Base-by-base conservation (phyloP, 208 protist species). In the Leishmania gerbilli region DNA sequence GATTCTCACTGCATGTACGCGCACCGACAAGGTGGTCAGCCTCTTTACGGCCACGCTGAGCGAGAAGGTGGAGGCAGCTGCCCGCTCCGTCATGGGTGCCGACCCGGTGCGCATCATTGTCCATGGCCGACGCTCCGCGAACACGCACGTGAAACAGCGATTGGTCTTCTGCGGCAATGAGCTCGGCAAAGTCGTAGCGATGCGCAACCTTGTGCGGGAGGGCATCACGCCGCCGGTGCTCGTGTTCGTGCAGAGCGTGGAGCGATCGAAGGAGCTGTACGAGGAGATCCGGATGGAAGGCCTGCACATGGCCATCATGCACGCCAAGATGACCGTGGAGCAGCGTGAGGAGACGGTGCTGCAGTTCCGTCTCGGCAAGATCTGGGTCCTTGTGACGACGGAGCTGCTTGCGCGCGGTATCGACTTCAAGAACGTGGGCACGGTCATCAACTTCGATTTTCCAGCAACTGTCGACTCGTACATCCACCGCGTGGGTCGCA, bases 361-460 rank as follows among this genome's bases (percentile, higher is more conserved):
- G 74, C 94, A 98, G 72, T 99, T 99, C 79, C 91, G 99, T 49
- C 86, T 94, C 0, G 99, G 98, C 76, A 94, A 98, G 79, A 98
- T 99, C 40, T 99, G 98, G 97, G 85, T 99, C 7, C 91, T 99
- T 60, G 97, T 99, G 76, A 96, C 96, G 64, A 99, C 99, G 24
- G 98, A 99, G 62, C 87, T 99, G 67, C 94, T 99, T 77, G 96
- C 97, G 6, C 94, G 99, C 56, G 99, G 99, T 88, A 99, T 99
- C 75, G 99, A 99, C 87, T 99, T 99, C 83, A 99, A 99, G 77
- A 98, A 98, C 77, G 96, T 99, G 42, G 93, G 93, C 67, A 95
- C 95, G 9, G 99, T 99, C 37, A 99, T 99, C 89, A 99, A 99
- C 91, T 99, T 99, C 86, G 99, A 99, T 87, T 98, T 99, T 71